phyloP scores from a whole-genome alignment of 1,139 yeast genomes.

The Meyerozyma athensensis region DNA sequence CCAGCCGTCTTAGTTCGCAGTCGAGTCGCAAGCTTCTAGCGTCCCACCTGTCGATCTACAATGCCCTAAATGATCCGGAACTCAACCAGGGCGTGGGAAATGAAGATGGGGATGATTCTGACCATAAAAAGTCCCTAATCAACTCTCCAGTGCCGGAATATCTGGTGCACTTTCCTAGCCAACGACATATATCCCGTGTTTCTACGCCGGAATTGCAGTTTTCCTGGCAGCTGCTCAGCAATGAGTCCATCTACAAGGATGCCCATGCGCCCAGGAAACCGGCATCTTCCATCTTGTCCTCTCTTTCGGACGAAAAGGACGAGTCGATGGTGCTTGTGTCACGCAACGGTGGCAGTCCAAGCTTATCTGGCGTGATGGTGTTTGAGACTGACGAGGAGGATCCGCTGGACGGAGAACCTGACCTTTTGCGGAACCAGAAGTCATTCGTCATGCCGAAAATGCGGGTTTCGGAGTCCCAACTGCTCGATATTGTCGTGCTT shows the following conservation, averaged over 20 bases:
- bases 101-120: constrained; percentile 10
- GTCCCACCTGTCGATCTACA: constrained; percentile 37
- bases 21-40: constrained; percentile 21
- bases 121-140: background rate
- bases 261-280: constrained; percentile 7
- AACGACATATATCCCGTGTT: constrained; percentile 5
- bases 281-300: constrained; percentile 22
- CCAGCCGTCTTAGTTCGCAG: constrained; percentile 2
- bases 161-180: background rate
- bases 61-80: constrained; percentile 35
- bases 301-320: constrained; percentile 24
- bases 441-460: constrained; percentile 39
- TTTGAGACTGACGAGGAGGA: constrained; percentile 43
- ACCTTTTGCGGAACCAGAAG: constrained; percentile 11
- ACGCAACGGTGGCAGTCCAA: constrained; percentile 10
- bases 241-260: constrained; percentile 6
- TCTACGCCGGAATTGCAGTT: constrained; percentile 11
- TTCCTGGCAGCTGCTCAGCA: constrained; percentile 5
- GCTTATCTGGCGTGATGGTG: constrained; percentile 25
- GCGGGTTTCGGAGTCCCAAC: constrained; percentile 18
- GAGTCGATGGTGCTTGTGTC: constrained; percentile 17
- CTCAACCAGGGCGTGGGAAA: constrained; percentile 5
- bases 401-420: constrained; percentile 18
- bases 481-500: background rate
- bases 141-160: background rate